Conservation (phyloP, 2,329 filamentous ascomycete species). For the Aspergillus japonicus region DNA sequence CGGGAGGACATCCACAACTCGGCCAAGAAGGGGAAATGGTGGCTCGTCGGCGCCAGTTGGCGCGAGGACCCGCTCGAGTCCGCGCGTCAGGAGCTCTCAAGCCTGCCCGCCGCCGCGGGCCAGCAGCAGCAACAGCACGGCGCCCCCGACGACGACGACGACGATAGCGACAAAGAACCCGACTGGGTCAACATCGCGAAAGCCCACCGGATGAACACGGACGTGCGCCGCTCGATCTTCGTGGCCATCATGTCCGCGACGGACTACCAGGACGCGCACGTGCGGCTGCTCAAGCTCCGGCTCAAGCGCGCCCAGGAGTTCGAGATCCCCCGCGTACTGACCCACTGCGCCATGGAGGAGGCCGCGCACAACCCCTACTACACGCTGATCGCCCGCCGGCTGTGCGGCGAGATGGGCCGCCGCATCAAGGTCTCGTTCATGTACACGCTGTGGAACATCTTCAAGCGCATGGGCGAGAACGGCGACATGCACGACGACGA, state of each 20-base stretch:
- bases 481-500: slow-evolving; percentile 60
- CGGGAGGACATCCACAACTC: slow-evolving; percentile 78
- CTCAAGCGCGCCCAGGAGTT: slow-evolving; percentile 82
- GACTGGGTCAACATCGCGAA: slow-evolving; percentile 73
- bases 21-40: slow-evolving; percentile 93
- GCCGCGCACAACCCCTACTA: slow-evolving; percentile 90
- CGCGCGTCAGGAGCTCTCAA: slow-evolving; percentile 34
- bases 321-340: slow-evolving; percentile 82
- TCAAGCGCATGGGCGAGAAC: slow-evolving; percentile 79
- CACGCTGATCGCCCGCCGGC: slow-evolving; percentile 73
- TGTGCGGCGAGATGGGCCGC: slow-evolving; percentile 66
- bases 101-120: slow-evolving; percentile 5
- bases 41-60: slow-evolving; percentile 97
- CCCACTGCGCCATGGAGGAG: slow-evolving; percentile 84
- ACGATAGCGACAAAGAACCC: slow-evolving; percentile 45
- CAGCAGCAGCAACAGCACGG: not conserved
- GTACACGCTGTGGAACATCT: slow-evolving; percentile 81
- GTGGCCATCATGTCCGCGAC: slow-evolving; percentile 81
- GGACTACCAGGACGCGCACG: slow-evolving; percentile 79
- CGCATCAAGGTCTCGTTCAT: slow-evolving; percentile 81
- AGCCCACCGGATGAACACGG: slow-evolving; percentile 82
- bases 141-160: slow-evolving; percentile 21
- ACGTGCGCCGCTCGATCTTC: slow-evolving; percentile 87
- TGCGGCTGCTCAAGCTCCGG: slow-evolving; percentile 74
- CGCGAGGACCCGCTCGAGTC: slow-evolving; percentile 44